Conservation (phyloP, 371 early-diverging fungal genomes). For the Mortierella sp. region DNA sequence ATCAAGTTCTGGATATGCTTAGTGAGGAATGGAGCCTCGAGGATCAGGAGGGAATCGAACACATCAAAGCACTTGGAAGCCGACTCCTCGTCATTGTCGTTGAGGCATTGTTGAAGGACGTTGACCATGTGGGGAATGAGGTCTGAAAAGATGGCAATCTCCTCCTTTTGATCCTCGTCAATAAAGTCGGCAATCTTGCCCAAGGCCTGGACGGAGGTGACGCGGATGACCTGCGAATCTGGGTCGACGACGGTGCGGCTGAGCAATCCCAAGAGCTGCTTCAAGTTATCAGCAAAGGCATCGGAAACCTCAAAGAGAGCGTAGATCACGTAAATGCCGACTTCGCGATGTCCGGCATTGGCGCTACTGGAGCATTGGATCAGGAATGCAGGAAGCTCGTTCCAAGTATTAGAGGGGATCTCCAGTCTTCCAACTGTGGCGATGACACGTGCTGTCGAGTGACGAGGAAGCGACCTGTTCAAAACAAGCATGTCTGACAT, state of each 20-base stretch:
- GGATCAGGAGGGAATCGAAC: conserved; percentile 78
- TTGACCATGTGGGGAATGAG: conserved; percentile 87
- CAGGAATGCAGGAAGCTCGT: conserved; percentile 79
- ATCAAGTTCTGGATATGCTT: conserved; percentile 83
- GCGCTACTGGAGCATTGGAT: conserved; percentile 79
- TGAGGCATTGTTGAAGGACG: conserved; percentile 81
- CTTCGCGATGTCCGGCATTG: conserved; percentile 82
- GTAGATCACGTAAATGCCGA: conserved; percentile 85
- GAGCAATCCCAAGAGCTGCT: conserved; percentile 78
- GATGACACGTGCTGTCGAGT: conserved; percentile 86
- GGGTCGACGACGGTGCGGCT: conserved; percentile 81
- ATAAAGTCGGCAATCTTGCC: conserved; percentile 89
- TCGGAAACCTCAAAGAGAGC: conserved; percentile 88
- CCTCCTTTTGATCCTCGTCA: conserved; percentile 73
- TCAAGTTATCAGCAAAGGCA: conserved; percentile 69
- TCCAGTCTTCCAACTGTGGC: conserved; percentile 88
- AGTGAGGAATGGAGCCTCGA: conserved; percentile 84
- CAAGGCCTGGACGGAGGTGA: conserved; percentile 84
- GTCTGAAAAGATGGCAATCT: conserved; percentile 75
- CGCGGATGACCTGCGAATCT: conserved; percentile 81
- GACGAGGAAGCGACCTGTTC: conserved; percentile 75
- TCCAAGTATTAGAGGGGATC: conserved; percentile 81
- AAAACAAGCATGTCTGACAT: background rate
- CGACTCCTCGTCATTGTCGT: conserved; percentile 74
- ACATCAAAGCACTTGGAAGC: conserved; percentile 86